Conservation (phyloP, 2,329 filamentous ascomycete species). For the Didymella pinodella region DNA sequence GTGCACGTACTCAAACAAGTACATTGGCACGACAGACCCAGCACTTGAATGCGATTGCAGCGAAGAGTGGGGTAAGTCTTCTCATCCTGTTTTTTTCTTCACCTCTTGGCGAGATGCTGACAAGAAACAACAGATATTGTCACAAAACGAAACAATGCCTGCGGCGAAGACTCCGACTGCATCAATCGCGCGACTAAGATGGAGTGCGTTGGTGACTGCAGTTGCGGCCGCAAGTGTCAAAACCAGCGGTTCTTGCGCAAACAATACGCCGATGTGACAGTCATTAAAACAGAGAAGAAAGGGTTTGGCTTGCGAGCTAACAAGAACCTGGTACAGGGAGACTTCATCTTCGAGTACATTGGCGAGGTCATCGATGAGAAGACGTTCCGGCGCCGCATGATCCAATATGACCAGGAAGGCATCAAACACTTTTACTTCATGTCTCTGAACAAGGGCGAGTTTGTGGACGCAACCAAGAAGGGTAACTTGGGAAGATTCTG, state of each 20-base stretch:
- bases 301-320: conserved; percentile 91
- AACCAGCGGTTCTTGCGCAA: conserved; percentile 94
- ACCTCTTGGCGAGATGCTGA: conserved; percentile 41
- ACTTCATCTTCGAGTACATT: conserved; percentile 98
- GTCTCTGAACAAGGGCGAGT: conserved; percentile 95
- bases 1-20: conserved; percentile 91
- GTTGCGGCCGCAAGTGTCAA: conserved; percentile 86
- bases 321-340: conserved; percentile 75
- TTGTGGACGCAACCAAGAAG: conserved; percentile 96
- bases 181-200: conserved; percentile 99
- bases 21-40: conserved; percentile 89
- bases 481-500: conserved; percentile 96
- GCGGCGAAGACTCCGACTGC: conserved; percentile 95
- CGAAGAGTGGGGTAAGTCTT: conserved; percentile 87
- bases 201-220: conserved; percentile 88
- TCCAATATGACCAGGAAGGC: conserved; percentile 92
- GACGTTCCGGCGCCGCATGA: conserved; percentile 86
- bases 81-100: not conserved
- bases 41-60: conserved; percentile 94
- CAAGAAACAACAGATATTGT: conserved; percentile 55
- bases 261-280: conserved; percentile 88
- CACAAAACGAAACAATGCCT: conserved; percentile 75
- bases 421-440: conserved; percentile 99
- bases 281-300: conserved; percentile 98
- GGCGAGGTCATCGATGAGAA: conserved; percentile 96